These are phyloP conservation scores for Fusarium sp. DNA, from an alignment of 2,329 filamentous ascomycete genomes.

Conservation along the genomic window DNA sequence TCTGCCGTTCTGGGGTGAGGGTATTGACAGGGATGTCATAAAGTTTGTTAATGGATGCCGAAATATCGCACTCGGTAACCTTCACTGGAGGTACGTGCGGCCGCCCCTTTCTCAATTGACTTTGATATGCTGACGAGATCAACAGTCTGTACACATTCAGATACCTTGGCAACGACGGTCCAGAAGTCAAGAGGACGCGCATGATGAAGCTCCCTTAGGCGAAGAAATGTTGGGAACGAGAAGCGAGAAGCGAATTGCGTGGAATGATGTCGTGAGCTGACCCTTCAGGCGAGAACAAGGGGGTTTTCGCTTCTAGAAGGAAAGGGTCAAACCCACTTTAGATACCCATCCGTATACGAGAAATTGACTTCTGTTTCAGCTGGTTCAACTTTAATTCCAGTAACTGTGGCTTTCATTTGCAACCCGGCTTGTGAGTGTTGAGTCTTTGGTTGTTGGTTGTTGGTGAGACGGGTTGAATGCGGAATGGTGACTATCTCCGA, in stretches of 20 bases:
- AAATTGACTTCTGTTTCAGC: background rate
- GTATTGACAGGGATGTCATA: slow-evolving; percentile 17
- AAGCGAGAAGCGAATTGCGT: background rate
- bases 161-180: slow-evolving; percentile 5
- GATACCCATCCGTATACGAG: background rate
- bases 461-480: background rate
- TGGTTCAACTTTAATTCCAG: background rate
- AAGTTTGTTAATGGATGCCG: slow-evolving; percentile 23
- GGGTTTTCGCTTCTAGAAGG: background rate
- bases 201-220: slow-evolving; percentile 19
- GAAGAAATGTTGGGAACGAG: background rate
- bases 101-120: accelerated
- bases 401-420: background rate
- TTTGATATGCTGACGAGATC: background rate
- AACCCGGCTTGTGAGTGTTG: background rate
- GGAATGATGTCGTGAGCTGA: background rate
- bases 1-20: slow-evolving; percentile 20
- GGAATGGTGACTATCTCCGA: background rate
- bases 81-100: slow-evolving; percentile 10
- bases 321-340: background rate
- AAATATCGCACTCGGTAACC: slow-evolving; percentile 16
- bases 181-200: slow-evolving; percentile 12
- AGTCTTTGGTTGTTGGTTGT: background rate
- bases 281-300: background rate
- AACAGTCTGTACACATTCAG: slow-evolving; percentile 10